Evolutionary conservation across 108 stramenopile genomes (phyloP).

Genomic region (Nitzschia putrida): DNA sequence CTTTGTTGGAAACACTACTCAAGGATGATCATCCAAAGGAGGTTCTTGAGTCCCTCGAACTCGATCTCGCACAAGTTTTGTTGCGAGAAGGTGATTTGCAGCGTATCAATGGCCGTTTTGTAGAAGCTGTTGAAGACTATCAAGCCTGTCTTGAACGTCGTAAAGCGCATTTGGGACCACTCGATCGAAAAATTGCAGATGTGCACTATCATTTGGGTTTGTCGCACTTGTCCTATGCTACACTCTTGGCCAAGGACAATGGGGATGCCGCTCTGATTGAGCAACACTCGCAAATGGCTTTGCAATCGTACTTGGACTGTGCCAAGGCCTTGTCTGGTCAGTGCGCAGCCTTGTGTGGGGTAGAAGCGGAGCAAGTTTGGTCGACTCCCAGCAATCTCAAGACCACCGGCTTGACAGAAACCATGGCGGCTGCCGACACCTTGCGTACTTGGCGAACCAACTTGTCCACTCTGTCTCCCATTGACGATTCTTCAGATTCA

Average conservation of each 20-base stretch:
- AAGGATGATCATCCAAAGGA: background rate
- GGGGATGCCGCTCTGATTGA: constrained; percentile 6
- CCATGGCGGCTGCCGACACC: background rate
- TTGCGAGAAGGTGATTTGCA: constrained; percentile 76
- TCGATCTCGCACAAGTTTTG: constrained; percentile 78
- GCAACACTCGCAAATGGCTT: constrained; percentile 45
- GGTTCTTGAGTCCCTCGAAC: constrained; percentile 9
- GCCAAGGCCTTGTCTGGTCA: constrained; percentile 60
- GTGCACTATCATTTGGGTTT: constrained; percentile 62
- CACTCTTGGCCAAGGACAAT: constrained; percentile 34
- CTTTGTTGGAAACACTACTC: constrained; percentile 47
- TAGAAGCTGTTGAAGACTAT: constrained; percentile 66
- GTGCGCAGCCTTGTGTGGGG: constrained; percentile 60
- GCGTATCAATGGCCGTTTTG: constrained; percentile 63
- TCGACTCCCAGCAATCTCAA: constrained; percentile 13
- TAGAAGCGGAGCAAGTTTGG: constrained; percentile 45
- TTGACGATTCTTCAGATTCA: background rate
- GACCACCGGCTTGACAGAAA: constrained; percentile 37
- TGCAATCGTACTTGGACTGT: constrained; percentile 63
- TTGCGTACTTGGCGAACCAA: constrained; percentile 15
- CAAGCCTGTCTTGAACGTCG: constrained; percentile 47
- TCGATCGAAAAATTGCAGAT: constrained; percentile 79
- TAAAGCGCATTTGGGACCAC: constrained; percentile 27
- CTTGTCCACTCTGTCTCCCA: background rate
- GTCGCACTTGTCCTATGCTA: constrained; percentile 42